phyloP scores from a whole-genome alignment of 1,139 yeast species.

The Hansenula sp. region DNA sequence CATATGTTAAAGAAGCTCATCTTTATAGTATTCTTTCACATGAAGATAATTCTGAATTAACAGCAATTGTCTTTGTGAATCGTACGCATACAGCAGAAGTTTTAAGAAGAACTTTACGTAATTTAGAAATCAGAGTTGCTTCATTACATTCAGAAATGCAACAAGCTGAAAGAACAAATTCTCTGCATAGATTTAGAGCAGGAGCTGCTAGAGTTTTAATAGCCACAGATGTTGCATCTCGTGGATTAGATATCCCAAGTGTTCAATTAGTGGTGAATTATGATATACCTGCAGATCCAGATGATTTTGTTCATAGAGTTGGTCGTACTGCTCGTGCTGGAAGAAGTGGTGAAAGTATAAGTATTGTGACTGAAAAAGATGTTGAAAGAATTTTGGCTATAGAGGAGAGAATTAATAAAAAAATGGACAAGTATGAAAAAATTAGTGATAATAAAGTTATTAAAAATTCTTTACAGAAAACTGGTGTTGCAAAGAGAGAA shows the following conservation, averaged over 20 bases:
- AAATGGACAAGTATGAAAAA: slow-evolving; percentile 68
- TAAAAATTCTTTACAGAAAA: slow-evolving; percentile 59
- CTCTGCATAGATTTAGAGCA: slow-evolving; percentile 88
- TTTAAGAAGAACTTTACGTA: slow-evolving; percentile 67
- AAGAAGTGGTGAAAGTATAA: slow-evolving; percentile 61
- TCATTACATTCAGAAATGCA: slow-evolving; percentile 95
- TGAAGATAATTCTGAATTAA: slow-evolving; percentile 57
- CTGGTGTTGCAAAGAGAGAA: slow-evolving; percentile 83
- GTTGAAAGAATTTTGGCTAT: slow-evolving; percentile 77
- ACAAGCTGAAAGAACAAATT: slow-evolving; percentile 84
- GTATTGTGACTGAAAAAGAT: slow-evolving; percentile 83
- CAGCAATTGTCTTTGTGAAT: slow-evolving; percentile 86
- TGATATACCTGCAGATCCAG: slow-evolving; percentile 95
- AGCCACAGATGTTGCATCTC: slow-evolving; percentile 94
- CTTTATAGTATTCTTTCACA: slow-evolving; percentile 62
- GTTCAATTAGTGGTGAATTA: slow-evolving; percentile 87
- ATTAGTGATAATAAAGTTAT: slow-evolving; percentile 76
- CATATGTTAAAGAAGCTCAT: slow-evolving; percentile 88
- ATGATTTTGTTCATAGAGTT: slow-evolving; percentile 94
- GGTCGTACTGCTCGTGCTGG: slow-evolving; percentile 99
- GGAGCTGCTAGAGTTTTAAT: slow-evolving; percentile 88
- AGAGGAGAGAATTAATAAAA: slow-evolving; percentile 75
- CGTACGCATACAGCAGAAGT: slow-evolving; percentile 88
- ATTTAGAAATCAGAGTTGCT: slow-evolving; percentile 75
- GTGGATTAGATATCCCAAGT: slow-evolving; percentile 95